These are phyloP conservation scores for Gossypium turneri DNA, from an alignment of 345 rosid species.

Conservation along the genomic window DNA sequence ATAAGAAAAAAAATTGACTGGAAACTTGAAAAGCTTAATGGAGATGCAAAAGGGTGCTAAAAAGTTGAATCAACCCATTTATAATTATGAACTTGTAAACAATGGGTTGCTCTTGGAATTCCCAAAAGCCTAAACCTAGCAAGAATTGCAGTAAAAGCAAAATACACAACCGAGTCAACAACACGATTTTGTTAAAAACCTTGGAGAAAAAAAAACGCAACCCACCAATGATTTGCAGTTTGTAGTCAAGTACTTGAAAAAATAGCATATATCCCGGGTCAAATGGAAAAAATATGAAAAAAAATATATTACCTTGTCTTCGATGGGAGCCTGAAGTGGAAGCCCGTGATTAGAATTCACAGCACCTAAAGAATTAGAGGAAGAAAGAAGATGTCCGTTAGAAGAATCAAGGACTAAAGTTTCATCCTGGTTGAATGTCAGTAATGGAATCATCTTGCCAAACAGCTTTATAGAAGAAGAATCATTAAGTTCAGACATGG, in stretches of 20 bases:
- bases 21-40: background rate
- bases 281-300: background rate
- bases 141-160: too few relatives aligned
- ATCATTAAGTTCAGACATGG: constrained; percentile 33
- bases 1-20: background rate
- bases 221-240: background rate
- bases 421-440: constrained; percentile 3
- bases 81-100: background rate
- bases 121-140: background rate
- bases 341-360: background rate
- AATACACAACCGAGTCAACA: background rate
- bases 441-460: constrained; percentile 44
- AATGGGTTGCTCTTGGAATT: background rate
- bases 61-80: background rate
- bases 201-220: background rate
- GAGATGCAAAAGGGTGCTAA: background rate
- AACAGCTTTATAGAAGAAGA: constrained; percentile 44
- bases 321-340: background rate
- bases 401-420: background rate
- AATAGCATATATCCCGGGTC: background rate
- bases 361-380: background rate
- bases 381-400: background rate
- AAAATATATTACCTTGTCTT: background rate
- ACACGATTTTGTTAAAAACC: background rate
- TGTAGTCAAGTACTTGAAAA: background rate